These are phyloP conservation scores for Vanilla planifolia DNA, from an alignment of 106 monocot genomes.

Conservation along the genomic window DNA sequence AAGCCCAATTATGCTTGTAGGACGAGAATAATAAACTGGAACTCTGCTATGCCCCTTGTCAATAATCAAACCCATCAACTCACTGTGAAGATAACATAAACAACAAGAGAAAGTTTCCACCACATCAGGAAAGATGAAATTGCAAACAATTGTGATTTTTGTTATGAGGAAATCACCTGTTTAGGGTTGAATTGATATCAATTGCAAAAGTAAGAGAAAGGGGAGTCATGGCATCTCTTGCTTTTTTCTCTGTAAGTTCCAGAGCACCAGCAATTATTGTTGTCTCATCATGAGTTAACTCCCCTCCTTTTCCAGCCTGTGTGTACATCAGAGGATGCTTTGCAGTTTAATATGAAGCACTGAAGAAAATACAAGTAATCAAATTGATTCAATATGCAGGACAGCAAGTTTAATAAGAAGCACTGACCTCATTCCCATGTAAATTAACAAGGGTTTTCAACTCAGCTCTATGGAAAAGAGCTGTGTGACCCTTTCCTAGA, in stretches of 20 bases:
- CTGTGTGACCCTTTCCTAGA: conserved; percentile 66
- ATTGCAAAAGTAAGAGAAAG: conserved; percentile 78
- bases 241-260: conserved; percentile 73
- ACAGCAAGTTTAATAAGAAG: background rate
- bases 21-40: conserved; percentile 82
- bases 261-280: conserved; percentile 98
- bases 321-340: conserved; percentile 6
- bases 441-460: conserved; percentile 85
- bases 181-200: conserved; percentile 84
- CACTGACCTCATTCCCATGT: conserved; percentile 91
- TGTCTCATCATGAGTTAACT: conserved; percentile 98
- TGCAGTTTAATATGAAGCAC: no score
- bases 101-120: no score
- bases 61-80: conserved; percentile 70
- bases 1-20: conserved; percentile 90
- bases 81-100: conserved; percentile 49
- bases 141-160: background rate
- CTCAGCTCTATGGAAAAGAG: conserved; percentile 97
- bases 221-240: conserved; percentile 90
- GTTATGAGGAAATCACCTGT: conserved; percentile 35
- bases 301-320: conserved; percentile 99
- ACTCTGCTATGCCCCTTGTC: conserved; percentile 95
- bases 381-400: no score
- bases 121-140: no score
- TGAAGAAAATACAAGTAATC: no score